Evolutionary conservation across 2,329 filamentous ascomycete genomes (phyloP), one percentile per base, ranked within the genome.

Genomic region (Lasiodiplodia sp.): DNA sequence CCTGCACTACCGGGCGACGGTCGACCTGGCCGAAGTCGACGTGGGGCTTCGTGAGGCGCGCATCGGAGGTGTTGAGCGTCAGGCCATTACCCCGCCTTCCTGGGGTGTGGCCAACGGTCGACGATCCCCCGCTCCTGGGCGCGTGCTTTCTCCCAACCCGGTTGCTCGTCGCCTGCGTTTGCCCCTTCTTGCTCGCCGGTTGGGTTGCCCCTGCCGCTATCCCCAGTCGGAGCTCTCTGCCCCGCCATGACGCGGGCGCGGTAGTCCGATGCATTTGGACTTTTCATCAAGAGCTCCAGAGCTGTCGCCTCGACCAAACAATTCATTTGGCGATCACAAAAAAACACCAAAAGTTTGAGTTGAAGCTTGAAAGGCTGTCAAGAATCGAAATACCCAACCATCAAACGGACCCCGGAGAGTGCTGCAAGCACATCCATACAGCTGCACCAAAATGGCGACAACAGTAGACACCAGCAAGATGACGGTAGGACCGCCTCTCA

Each of bases 71-170:
- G 28, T 51, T 38, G 47, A 64, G 47, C 28, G 11, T 31, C 60
- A 25, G 28, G 25, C 37, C 10, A n/a, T 38, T 64, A 64, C 60
- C 60, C 60, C 60, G 60, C 60, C 58, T 23, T 37, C 16, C 23
- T 3, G 34, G 28, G n/a, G 34, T 18, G 23, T 44, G n/a, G 18
- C 21, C 21, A 14, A 11, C 51, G 60, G 60, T 64, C 60, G 65
- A 67, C 55, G 65, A 67, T 67, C 65, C 55, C 65, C 65, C 55
- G 65, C 65, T 31, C 34, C 3, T 10, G 23, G 38, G 16, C 40
- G 23, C 25, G 23, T 37, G 16, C 34, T 7, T 25, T 65, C 52
- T n/a, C 62, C 53, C 21, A n/a, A n/a, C 21, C 5, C 2, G 53
- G 31, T 2, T 6, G n/a, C n/a, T 34, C 31, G 16, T 31, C 53